phyloP scores from a whole-genome alignment of 768 basidiomycete species.

The Harrya chromipes region DNA sequence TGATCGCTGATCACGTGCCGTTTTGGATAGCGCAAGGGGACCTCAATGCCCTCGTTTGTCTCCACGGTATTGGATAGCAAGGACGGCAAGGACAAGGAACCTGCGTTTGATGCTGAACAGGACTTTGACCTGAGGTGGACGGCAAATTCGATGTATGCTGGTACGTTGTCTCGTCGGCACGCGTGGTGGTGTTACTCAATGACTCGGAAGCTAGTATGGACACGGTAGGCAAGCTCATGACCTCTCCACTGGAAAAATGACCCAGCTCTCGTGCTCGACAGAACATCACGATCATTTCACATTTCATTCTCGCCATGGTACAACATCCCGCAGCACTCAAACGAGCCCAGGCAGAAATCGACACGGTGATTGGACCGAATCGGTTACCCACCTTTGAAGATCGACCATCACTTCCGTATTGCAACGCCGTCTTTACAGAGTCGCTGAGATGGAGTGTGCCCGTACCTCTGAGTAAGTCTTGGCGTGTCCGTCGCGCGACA shows the following conservation, averaged over 20 bases:
- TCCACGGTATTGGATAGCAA: conserved; percentile 49
- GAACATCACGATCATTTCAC: conserved; percentile 50
- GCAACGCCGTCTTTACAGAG: conserved; percentile 56
- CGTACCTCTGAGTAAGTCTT: conserved; percentile 53
- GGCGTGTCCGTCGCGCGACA: background rate
- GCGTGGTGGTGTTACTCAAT: background rate
- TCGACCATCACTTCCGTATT: conserved; percentile 52
- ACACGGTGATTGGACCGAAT: conserved; percentile 40
- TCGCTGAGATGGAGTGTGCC: conserved; percentile 53
- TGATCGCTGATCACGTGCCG: background rate
- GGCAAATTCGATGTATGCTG: conserved; percentile 78
- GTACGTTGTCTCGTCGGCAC: conserved; percentile 21
- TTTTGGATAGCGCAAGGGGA: conserved; percentile 33
- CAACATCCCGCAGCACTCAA: conserved; percentile 52
- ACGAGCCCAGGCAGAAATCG: conserved; percentile 65
- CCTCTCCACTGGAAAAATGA: background rate
- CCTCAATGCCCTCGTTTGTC: conserved; percentile 39
- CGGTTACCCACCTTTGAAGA: conserved; percentile 62
- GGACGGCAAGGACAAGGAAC: background rate
- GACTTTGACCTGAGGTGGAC: conserved; percentile 77
- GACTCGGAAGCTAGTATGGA: conserved; percentile 48
- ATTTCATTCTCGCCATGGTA: conserved; percentile 69
- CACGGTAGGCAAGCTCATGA: conserved; percentile 41
- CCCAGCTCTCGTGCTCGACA: conserved; percentile 15
- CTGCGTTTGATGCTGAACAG: conserved; percentile 27